These are phyloP conservation scores for Viola pubescens DNA, from an alignment of 441 rosid genomes.

Conservation along the genomic window DNA sequence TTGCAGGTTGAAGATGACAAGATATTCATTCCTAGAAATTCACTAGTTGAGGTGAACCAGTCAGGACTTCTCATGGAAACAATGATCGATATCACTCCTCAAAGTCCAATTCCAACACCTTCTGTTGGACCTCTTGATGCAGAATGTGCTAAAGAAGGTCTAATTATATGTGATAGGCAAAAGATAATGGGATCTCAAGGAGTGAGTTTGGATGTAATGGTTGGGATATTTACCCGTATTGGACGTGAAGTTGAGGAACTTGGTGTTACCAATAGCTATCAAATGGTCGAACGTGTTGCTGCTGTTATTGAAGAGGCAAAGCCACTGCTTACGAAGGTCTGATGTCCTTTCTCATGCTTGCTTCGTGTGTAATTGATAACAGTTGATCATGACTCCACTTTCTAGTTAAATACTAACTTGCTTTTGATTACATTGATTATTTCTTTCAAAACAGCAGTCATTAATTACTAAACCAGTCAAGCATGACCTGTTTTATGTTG, in stretches of 20 bases:
- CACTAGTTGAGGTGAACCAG: conserved; percentile 85
- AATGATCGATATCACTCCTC: conserved; percentile 80
- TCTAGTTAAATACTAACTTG: neutral
- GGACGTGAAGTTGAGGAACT: conserved; percentile 82
- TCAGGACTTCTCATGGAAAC: conserved; percentile 98
- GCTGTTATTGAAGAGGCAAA: conserved; percentile 79
- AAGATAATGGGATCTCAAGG: conserved; percentile 81
- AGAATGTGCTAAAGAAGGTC: conserved; percentile 70
- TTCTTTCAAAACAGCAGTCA: neutral
- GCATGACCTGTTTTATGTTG: too few species aligned
- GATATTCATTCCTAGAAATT: conserved; percentile 76
- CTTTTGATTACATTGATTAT: neutral
- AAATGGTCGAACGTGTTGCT: conserved; percentile 68
- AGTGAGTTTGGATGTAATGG: conserved; percentile 83
- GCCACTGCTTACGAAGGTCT: conserved; percentile 83
- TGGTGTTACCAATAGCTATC: conserved; percentile 58
- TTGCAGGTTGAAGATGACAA: conserved; percentile 90
- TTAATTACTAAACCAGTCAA: neutral
- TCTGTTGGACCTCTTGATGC: conserved; percentile 66
- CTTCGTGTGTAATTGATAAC: neutral
- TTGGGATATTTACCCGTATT: conserved; percentile 81
- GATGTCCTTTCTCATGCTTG: conserved; percentile 23
- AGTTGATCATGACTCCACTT: neutral
- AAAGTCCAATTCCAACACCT: conserved; percentile 81
- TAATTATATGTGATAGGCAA: conserved; percentile 82